Conservation (phyloP, 139 green algal species). For the Micromonas pusilla region DNA sequence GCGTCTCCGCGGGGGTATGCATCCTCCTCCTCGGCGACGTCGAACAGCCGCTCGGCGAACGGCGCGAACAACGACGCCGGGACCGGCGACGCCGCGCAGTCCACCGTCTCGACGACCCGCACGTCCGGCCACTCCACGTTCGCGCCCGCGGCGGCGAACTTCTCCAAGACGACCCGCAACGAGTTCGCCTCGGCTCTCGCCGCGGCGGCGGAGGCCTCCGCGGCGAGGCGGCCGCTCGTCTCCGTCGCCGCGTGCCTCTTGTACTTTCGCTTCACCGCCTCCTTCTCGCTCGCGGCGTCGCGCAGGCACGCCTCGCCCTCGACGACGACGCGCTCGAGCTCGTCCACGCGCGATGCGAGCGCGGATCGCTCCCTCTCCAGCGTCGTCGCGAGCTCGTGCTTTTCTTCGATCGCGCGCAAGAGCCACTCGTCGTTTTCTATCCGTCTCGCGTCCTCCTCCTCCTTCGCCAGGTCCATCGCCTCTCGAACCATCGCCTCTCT, state of each 20-base stretch:
- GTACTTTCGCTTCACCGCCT: background rate
- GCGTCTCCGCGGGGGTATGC: no score
- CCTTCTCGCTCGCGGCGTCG: background rate
- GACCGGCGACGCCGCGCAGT: no score
- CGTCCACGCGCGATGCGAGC: background rate
- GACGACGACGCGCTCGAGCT: background rate
- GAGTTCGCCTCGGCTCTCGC: background rate
- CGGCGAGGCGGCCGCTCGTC: background rate
- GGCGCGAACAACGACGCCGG: no score
- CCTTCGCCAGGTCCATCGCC: no score
- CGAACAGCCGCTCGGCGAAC: no score
- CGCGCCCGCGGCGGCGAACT: background rate
- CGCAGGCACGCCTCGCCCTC: background rate
- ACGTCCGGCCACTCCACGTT: no score
- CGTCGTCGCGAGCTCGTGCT: background rate
- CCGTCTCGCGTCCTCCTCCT: background rate
- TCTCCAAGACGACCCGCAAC: background rate
- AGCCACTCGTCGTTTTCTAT: slow-evolving; percentile 9
- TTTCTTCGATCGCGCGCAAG: background rate
- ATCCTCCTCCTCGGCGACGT: no score
- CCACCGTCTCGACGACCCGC: no score
- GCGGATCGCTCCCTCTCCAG: background rate
- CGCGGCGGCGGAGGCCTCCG: background rate
- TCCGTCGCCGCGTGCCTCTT: no score
- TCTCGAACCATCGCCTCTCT: no score